Conservation (phyloP, 352 stramenopile genomes). For the Globisporangium paddicum region DNA sequence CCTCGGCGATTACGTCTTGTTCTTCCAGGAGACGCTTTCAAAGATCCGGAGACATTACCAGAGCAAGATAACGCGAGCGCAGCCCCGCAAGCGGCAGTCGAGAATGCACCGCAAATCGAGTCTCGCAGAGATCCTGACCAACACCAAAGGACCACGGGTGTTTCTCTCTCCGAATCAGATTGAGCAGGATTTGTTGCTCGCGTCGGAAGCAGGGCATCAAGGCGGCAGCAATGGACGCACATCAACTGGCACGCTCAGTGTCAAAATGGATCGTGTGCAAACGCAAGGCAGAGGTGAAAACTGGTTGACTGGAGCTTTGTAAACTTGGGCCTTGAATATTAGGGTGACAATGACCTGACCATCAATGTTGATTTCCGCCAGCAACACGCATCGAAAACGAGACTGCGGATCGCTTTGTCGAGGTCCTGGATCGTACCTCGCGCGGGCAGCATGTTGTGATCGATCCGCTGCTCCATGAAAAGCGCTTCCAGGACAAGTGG, state of each 20-base stretch:
- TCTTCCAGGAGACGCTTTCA: constrained; percentile 65
- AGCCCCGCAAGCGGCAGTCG: constrained; percentile 21
- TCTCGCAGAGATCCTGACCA: constrained; percentile 22
- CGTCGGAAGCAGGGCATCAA: background rate
- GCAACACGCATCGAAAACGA: constrained; percentile 15
- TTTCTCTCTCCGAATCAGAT: constrained; percentile 11
- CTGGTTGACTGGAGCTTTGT: background rate
- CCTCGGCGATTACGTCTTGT: constrained; percentile 65
- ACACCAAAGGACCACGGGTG: background rate
- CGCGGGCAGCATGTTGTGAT: constrained; percentile 43
- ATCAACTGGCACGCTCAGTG: constrained; percentile 13
- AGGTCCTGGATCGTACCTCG: constrained; percentile 54
- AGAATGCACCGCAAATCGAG: constrained; percentile 29
- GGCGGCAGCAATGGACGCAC: background rate
- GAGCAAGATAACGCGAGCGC: constrained; percentile 28
- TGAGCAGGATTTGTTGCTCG: constrained; percentile 5
- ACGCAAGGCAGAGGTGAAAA: constrained; percentile 22
- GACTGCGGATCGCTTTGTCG: constrained; percentile 43
- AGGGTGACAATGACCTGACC: background rate
- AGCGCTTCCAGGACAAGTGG: constrained; percentile 64
- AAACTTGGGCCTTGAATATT: background rate
- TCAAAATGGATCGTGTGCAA: constrained; percentile 28
- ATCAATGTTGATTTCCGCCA: background rate
- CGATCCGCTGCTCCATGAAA: constrained; percentile 50
- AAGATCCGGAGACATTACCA: constrained; percentile 47